Conservation (phyloP, 345 rosid genomes). For the Atalantia buxifolia region DNA sequence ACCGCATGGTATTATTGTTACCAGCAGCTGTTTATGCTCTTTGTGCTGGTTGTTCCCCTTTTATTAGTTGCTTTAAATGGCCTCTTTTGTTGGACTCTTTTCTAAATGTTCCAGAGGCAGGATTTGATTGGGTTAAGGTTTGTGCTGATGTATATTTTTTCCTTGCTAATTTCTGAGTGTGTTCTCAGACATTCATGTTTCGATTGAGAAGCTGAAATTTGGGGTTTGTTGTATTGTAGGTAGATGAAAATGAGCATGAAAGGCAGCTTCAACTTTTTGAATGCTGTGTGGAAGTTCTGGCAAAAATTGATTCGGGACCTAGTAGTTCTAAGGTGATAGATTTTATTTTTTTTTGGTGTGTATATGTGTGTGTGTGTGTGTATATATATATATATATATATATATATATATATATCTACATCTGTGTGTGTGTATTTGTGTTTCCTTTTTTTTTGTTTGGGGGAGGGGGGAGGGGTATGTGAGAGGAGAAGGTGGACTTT, state of each 20-base stretch:
- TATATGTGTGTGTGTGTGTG: too few species aligned
- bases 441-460: too few species aligned
- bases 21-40: conserved; percentile 83
- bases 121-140: conserved; percentile 52
- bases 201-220: conserved; percentile 18
- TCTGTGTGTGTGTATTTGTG: too few species aligned
- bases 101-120: conserved; percentile 39
- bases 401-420: neutral
- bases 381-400: neutral
- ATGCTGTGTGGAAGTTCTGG: conserved; percentile 75
- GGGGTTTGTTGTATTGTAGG: conserved; percentile 43
- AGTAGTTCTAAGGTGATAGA: conserved; percentile 36
- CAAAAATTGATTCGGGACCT: conserved; percentile 43
- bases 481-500: too few species aligned
- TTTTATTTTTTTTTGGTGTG: neutral
- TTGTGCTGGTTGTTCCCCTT: conserved; percentile 60
- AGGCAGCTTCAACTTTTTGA: conserved; percentile 53
- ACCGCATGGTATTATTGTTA: conserved; percentile 47
- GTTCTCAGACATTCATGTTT: conserved; percentile 18
- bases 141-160: conserved; percentile 13
- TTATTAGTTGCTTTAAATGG: conserved; percentile 32
- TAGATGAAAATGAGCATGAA: conserved; percentile 42
- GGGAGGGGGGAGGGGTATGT: too few species aligned
- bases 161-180: neutral
- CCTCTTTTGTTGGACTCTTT: conserved; percentile 28